Base-by-base conservation (phyloP, 768 basidiomycete genomes). In the Naganishia kalamii region DNA sequence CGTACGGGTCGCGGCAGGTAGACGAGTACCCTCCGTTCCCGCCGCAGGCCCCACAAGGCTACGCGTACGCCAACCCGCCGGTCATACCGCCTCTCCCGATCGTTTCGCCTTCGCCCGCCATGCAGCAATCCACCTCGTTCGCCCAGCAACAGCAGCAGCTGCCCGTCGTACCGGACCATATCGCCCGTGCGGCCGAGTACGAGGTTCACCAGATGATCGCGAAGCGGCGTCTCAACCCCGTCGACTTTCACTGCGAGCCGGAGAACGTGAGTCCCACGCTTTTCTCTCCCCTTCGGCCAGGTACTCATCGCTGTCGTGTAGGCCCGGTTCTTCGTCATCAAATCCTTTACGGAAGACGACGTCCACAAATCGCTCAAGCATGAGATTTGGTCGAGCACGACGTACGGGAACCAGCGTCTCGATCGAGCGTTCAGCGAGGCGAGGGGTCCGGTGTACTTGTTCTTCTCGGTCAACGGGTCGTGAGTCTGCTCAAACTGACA, bases 291-390 rank as follows among this genome's bases (percentile, higher is more conserved):
- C 6, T 29, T 0, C 25, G 3, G 27, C 15, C 19, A 35, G 29
- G 33, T 33, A 21, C 2, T 50, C 60, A 47, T 40, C 6, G 44
- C 61, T 15, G 62, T 19, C 63, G 68, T 63, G 67, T 60, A 91
- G 87, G 92, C 94, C 3, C 84, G 93, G 17, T 98, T 83, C 80
- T 97, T 97, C 74, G 94, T 98, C 33, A 98, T 99, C 83, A 99
- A 99, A 77, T 94, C 91, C 0, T 99, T 93, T 79, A 98, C 96
- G 0, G 94, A 98, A 78, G 96, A 97, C 73, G 94, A 99, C 74
- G 94, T 99, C 0, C 94, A 98, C 80, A 99, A 99, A 78, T 93
- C 90, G 17, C 83, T 96, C 72, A 94, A 94, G 73, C 93, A 94
- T 70, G 92, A 94, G 77, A 96, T 97, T 52, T 96, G 93, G 93